Conservation (phyloP, 2,329 filamentous ascomycete species). For the Penicillium frequentans region DNA sequence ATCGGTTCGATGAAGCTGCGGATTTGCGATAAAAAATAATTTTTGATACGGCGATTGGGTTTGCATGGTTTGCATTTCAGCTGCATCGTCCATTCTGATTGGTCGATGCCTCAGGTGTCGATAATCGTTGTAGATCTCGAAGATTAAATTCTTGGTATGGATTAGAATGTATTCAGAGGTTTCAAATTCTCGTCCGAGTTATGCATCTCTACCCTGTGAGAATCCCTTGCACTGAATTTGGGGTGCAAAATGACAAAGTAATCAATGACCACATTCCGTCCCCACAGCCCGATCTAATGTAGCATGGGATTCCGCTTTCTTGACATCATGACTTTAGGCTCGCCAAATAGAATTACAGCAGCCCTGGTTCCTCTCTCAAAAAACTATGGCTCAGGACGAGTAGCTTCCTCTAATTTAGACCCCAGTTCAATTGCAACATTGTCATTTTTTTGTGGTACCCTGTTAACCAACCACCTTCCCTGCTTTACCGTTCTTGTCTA, state of each 20-base stretch:
- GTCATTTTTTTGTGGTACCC: not conserved
- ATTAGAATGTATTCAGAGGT: not conserved
- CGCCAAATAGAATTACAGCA: slow-evolving; percentile 4
- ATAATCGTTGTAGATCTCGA: not conserved
- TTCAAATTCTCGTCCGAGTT: too few relatives aligned
- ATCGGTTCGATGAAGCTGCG: not conserved
- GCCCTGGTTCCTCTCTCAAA: not conserved
- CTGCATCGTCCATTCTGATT: not conserved
- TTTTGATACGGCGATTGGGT: slow-evolving; percentile 6
- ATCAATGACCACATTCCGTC: not conserved
- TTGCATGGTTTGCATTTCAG: slow-evolving; percentile 13
- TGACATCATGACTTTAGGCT: slow-evolving; percentile 21
- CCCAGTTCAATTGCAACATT: not conserved
- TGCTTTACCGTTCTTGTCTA: not conserved
- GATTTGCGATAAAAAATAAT: slow-evolving; percentile 26
- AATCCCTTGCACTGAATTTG: not conserved
- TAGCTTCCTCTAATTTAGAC: not conserved
- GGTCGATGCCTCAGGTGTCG: slow-evolving; percentile 2
- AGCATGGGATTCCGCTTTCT: not conserved
- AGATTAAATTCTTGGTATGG: not conserved
- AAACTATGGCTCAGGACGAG: slow-evolving; percentile 1
- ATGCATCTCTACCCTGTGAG: too few relatives aligned
- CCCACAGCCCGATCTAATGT: not conserved
- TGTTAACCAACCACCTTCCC: not conserved
- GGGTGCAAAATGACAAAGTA: not conserved